Conservation (phyloP, 208 protist genomes). For the Spongospora subterranea region DNA sequence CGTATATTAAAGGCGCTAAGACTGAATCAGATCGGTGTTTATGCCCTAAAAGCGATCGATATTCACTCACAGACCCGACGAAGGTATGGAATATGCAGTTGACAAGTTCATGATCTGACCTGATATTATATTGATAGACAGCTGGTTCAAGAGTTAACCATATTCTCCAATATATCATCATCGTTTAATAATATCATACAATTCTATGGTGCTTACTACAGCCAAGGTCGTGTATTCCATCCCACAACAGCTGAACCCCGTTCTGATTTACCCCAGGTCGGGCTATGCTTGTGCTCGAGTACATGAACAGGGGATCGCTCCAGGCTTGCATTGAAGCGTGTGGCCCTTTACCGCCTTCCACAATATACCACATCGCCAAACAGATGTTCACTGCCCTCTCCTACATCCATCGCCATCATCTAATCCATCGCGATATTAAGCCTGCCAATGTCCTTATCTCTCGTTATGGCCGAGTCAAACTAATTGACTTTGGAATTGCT, state of each 20-base stretch:
- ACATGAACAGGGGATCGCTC: slow-evolving; percentile 42
- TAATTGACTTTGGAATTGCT: slow-evolving; percentile 68
- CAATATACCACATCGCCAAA: slow-evolving; percentile 18
- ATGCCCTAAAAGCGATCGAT: slow-evolving; percentile 25
- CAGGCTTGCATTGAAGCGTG: background rate
- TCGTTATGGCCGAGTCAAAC: slow-evolving; percentile 53
- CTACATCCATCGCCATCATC: background rate
- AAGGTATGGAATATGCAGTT: too few relatives aligned
- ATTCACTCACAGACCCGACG: background rate
- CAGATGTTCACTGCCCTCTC: slow-evolving; percentile 11
- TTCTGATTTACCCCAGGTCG: background rate
- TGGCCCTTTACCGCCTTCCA: slow-evolving; percentile 1
- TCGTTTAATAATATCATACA: background rate
- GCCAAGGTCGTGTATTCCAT: background rate
- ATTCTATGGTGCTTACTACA: slow-evolving; percentile 54
- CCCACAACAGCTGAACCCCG: background rate
- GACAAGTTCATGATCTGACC: background rate
- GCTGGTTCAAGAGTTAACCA: slow-evolving; percentile 35
- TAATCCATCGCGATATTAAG: slow-evolving; percentile 51
- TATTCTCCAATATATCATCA: background rate
- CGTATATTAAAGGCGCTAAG: background rate
- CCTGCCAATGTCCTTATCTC: slow-evolving; percentile 61
- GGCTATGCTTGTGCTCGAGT: slow-evolving; percentile 37
- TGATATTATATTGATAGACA: background rate
- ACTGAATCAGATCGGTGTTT: slow-evolving; percentile 6